Conservation (phyloP, 2,329 filamentous ascomycete genomes). For the Paecilomyces niveus region DNA sequence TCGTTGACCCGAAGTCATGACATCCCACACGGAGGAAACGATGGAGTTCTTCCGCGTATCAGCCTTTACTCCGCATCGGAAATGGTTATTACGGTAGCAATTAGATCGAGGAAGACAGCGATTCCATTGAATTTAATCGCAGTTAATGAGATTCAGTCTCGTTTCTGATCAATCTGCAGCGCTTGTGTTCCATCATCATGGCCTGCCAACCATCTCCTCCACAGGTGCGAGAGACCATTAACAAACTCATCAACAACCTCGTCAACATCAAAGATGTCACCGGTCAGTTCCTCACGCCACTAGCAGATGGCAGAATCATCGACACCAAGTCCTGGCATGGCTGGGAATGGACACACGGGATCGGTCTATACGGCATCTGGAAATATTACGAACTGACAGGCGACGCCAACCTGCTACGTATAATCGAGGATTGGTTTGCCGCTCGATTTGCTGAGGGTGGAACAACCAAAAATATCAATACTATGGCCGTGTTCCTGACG, state of each 20-base stretch:
- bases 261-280: slow-evolving; percentile 71
- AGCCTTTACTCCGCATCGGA: slow-evolving; percentile 6
- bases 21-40: slow-evolving; percentile 5
- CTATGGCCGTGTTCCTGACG: slow-evolving; percentile 71
- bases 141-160: no score
- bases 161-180: background rate
- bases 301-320: slow-evolving; percentile 67
- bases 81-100: slow-evolving; percentile 11
- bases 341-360: slow-evolving; percentile 78
- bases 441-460: slow-evolving; percentile 61
- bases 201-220: slow-evolving; percentile 14
- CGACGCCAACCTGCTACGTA: slow-evolving; percentile 51
- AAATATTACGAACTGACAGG: slow-evolving; percentile 71
- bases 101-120: background rate
- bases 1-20: slow-evolving; percentile 3
- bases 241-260: slow-evolving; percentile 63
- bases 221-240: slow-evolving; percentile 50
- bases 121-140: background rate
- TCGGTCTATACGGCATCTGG: slow-evolving; percentile 74
- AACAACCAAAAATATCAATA: slow-evolving; percentile 82
- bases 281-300: slow-evolving; percentile 63
- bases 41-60: slow-evolving; percentile 7
- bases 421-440: slow-evolving; percentile 68
- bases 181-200: slow-evolving; percentile 8
- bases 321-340: slow-evolving; percentile 71